Evolutionary conservation across 495 filamentous ascomycete species (phyloP), one percentile per base, ranked within the genome.

Genomic region (Penicillium odoratum): DNA sequence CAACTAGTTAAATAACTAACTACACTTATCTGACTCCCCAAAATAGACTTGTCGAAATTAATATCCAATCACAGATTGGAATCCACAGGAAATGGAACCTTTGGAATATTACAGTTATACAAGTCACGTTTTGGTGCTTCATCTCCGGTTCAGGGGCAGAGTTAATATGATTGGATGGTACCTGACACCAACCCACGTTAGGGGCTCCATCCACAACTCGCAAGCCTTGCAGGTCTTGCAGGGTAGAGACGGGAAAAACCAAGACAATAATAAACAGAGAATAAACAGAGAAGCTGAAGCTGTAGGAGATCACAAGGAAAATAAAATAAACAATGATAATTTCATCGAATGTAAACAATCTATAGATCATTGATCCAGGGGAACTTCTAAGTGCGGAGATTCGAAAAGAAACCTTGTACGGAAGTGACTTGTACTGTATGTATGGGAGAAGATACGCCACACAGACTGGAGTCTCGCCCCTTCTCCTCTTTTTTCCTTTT

Each of bases 101-200:
- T 6, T 40, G 15, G 38, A 40, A 40, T 40, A 40, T 40, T 40
- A 40, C 38, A 13, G 15, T n/a, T 40, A 40, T 36, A 36, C 33
- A 36, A 11, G 33, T 52, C 49, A 30, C 16, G 34, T 13, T 29
- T 33, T 18, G 48, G 48, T 4, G 30, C 33, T 45, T 61, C 64
- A 68, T 64, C 53, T 56, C 58, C 56, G 50, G 42, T 45, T 69
- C 67, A 69, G 67, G 67, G 64, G 67, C 54, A 66, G 40, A 21
- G 15, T 18, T 2, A 0, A 4, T 5, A 0, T 59, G 45, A 73
- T 71, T 74, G 71, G 71, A 26, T 49, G 69, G 69, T 71, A 66
- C 68, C 71, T 74, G 70, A 65, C 70, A 53, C 68, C 67, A 68
- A 52, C 28, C 53, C 38, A 15, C 38, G 38, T n/a, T 40, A 40